A percentile compares a stretch with the other conserved stretches of the same genome.
Evolutionary conservation across 768 basidiomycete species (phyloP).

Genomic region (Leccinum disarticulatum): DNA sequence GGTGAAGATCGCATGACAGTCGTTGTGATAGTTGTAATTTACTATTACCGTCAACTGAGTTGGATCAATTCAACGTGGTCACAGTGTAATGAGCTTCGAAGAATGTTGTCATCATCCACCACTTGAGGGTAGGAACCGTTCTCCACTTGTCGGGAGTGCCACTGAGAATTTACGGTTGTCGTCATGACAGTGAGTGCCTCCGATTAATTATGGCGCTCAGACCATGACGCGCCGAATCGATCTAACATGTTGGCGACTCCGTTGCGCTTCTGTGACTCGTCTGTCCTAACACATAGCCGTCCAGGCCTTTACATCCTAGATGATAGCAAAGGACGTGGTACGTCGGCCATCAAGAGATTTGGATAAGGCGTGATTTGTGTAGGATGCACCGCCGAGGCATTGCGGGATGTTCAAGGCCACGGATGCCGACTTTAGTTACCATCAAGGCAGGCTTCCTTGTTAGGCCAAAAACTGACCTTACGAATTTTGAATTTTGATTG

Average conservation of each 20-base stretch:
- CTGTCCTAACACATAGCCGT: not conserved
- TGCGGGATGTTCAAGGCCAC: not conserved
- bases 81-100: not conserved
- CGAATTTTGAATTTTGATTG: not conserved
- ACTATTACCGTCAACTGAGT: not conserved
- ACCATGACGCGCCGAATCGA: not conserved
- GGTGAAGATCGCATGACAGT: constrained; percentile 41
- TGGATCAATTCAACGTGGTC: not conserved
- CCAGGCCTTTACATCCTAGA: too few species aligned
- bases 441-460: not conserved
- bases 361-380: not conserved
- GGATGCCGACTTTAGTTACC: not conserved
- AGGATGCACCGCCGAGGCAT: not conserved
- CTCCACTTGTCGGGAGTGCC: not conserved
- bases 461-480: not conserved
- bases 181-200: not conserved
- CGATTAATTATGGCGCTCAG: not conserved
- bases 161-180: not conserved
- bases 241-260: not conserved
- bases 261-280: not conserved
- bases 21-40: not conserved
- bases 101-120: not conserved
- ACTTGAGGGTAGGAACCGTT: not conserved
- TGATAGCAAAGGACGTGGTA: not conserved
- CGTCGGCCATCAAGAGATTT: not conserved